These are phyloP conservation scores for Pseudocercospora vitis DNA, from an alignment of 2,329 filamentous ascomycete species.

Conservation along the genomic window DNA sequence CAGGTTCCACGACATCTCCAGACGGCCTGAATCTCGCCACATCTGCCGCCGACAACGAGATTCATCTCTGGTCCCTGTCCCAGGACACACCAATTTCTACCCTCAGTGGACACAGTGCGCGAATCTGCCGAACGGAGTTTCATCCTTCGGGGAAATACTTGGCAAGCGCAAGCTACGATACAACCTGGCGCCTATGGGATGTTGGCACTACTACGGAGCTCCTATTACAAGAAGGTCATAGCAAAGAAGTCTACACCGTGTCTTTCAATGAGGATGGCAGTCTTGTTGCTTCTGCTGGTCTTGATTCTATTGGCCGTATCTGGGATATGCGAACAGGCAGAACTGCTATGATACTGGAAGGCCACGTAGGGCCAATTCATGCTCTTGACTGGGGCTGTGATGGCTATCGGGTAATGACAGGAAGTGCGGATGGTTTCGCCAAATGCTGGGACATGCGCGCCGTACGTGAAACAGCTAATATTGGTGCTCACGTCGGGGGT, in stretches of 20 bases:
- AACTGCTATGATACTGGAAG: conserved; percentile 93
- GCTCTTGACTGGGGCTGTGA: conserved; percentile 90
- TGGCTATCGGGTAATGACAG: conserved; percentile 87
- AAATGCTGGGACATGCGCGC: conserved; percentile 98
- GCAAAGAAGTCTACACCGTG: conserved; percentile 85
- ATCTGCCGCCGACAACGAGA: conserved; percentile 81
- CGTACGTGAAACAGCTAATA: conserved; percentile 76
- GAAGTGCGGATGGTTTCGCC: conserved; percentile 90
- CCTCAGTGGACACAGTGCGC: conserved; percentile 76
- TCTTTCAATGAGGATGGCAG: conserved; percentile 91
- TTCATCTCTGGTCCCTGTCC: conserved; percentile 87
- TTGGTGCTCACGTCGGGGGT: conserved; percentile 87
- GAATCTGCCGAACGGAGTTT: conserved; percentile 90
- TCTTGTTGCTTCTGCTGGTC: conserved; percentile 82
- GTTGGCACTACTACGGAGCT: conserved; percentile 81
- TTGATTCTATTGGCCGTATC: conserved; percentile 91
- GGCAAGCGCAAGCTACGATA: conserved; percentile 92
- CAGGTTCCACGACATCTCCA: conserved; percentile 65
- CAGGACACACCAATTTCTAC: conserved; percentile 83
- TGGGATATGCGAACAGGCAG: conserved; percentile 93
- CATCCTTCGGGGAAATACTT: conserved; percentile 88
- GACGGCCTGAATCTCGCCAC: conserved; percentile 81
- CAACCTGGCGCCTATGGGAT: conserved; percentile 96
- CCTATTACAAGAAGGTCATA: conserved; percentile 89
- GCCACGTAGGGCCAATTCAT: conserved; percentile 90